phyloP scores from a whole-genome alignment of 176 grass and related monocot genomes.

The Carex scoparia region DNA sequence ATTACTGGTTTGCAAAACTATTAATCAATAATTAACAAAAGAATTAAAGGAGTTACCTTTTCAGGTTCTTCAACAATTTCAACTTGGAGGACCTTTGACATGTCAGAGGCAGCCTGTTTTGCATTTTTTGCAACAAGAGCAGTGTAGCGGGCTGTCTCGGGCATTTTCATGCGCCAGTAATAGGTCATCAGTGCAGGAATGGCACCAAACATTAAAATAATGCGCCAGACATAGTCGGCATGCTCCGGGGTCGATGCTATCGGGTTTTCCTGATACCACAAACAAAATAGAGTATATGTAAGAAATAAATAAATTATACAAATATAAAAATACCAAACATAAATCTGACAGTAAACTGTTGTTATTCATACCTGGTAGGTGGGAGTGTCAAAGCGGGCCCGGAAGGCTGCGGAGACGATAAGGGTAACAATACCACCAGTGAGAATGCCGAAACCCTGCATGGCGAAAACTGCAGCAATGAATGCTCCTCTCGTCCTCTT shows the following conservation, averaged over 20 bases:
- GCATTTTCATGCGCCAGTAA: slow-evolving; percentile 64
- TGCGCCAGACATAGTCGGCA: slow-evolving; percentile 69
- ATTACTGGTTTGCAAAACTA: not conserved
- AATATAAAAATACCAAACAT: not conserved
- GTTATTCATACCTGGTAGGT: slow-evolving; percentile 25
- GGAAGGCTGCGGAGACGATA: slow-evolving; percentile 24
- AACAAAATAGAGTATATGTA: not conserved
- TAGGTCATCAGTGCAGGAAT: slow-evolving; percentile 59
- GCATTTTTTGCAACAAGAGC: slow-evolving; percentile 57
- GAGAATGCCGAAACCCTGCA: slow-evolving; percentile 65
- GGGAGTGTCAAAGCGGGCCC: slow-evolving; percentile 16
- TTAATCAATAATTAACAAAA: not conserved
- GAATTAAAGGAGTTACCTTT: not conserved
- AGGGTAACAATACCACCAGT: slow-evolving; percentile 46
- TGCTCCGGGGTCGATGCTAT: slow-evolving; percentile 35
- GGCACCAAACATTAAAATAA: slow-evolving; percentile 73
- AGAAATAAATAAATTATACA: not conserved
- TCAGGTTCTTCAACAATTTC: slow-evolving; percentile 34
- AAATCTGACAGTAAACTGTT: not conserved
- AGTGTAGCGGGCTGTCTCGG: slow-evolving; percentile 44
- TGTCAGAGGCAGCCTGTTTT: slow-evolving; percentile 50
- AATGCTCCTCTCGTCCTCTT: slow-evolving; percentile 42
- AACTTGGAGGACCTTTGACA: slow-evolving; percentile 60
- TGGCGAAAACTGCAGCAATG: slow-evolving; percentile 64
- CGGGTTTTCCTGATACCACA: slow-evolving; percentile 9